phyloP scores from a whole-genome alignment of 73 alveolate species.

The Paramecium primaurelia region DNA sequence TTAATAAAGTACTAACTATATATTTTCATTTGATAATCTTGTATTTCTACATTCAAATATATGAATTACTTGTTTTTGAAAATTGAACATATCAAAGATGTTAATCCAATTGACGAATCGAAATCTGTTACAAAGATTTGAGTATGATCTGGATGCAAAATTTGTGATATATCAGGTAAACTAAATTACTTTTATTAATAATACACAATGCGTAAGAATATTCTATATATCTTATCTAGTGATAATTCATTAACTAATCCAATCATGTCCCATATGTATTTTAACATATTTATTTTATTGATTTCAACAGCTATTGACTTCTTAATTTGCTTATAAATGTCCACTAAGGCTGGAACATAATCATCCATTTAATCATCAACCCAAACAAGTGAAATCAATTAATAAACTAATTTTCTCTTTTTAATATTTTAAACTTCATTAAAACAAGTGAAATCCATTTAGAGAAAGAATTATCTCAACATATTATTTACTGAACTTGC shows the following conservation, averaged over 20 bases:
- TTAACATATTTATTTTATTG: neutral
- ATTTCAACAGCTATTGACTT: neutral
- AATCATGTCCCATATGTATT: slow-evolving; percentile 42
- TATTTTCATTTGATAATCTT: slow-evolving; percentile 33
- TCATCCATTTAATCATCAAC: slow-evolving; percentile 37
- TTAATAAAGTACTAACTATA: neutral
- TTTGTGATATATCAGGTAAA: neutral
- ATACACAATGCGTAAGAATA: neutral
- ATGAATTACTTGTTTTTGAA: slow-evolving; percentile 1
- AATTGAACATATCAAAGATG: neutral
- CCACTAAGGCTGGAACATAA: slow-evolving; percentile 27
- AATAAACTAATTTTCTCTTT: neutral
- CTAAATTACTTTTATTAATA: neutral
- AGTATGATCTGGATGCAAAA: neutral
- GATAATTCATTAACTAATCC: neutral
- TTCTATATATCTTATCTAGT: neutral
- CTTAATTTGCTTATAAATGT: neutral
- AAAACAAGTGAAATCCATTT: slow-evolving; percentile 35
- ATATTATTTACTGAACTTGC: neutral
- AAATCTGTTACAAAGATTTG: neutral
- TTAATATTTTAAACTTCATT: neutral
- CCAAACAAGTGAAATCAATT: slow-evolving; percentile 9
- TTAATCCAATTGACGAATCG: neutral
- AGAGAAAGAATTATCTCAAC: neutral
- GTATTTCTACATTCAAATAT: neutral